These are phyloP conservation scores for Quercus rubra DNA, from an alignment of 306 rosid genomes.

Conservation along the genomic window DNA sequence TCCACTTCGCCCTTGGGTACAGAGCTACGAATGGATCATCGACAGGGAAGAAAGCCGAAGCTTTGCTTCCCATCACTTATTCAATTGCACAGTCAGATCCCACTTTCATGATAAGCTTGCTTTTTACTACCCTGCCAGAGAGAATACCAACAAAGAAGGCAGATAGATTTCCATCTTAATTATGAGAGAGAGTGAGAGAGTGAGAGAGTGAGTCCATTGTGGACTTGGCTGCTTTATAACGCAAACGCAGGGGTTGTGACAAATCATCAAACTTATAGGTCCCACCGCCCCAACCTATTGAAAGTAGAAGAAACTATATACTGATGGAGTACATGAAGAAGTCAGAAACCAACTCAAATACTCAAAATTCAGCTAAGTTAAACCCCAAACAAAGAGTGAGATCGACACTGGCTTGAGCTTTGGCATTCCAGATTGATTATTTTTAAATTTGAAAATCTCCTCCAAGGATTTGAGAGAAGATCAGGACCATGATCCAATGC, in stretches of 20 bases:
- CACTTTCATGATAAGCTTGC: constrained; percentile 52
- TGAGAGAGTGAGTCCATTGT: constrained; percentile 3
- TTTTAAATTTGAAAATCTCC: background rate
- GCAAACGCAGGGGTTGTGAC: constrained; percentile 59
- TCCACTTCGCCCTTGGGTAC: constrained; percentile 22
- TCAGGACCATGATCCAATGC: too few relatives aligned
- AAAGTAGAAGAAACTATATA: constrained; percentile 1
- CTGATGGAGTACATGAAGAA: background rate
- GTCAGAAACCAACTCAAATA: constrained; percentile 11
- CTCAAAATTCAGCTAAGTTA: background rate
- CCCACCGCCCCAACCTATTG: constrained; percentile 21
- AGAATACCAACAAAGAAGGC: constrained; percentile 56
- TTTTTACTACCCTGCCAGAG: constrained; percentile 44
- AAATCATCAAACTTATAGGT: constrained; percentile 45
- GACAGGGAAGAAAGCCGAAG: constrained; percentile 39
- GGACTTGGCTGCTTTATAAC: constrained; percentile 45
- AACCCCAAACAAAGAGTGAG: too few relatives aligned
- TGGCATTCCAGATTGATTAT: too few relatives aligned
- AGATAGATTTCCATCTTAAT: constrained; percentile 39
- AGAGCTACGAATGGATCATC: constrained; percentile 28
- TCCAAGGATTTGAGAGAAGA: background rate
- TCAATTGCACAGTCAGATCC: constrained; percentile 70
- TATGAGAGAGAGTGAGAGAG: constrained; percentile 29
- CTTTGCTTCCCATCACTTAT: constrained; percentile 47
- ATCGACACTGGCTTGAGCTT: too few relatives aligned